Evolutionary conservation across 768 basidiomycete genomes (phyloP), one percentile per base, ranked within the genome.

Genomic region (Ephemerocybe angulata): DNA sequence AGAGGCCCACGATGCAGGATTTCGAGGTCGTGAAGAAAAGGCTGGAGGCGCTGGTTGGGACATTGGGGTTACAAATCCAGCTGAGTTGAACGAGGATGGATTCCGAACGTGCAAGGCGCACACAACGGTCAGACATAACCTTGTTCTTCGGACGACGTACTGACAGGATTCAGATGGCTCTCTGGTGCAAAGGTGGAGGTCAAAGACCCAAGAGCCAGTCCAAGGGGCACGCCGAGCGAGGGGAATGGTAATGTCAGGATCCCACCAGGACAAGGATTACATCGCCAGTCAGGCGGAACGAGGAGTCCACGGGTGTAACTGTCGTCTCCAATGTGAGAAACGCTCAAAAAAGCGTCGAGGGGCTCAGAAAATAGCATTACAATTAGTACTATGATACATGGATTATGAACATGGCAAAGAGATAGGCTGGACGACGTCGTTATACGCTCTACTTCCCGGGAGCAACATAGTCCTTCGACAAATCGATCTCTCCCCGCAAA

Each of bases 401-500:
- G 30, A 28, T 31, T 31, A 17, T 50, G 8, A 35, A 28, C 17
- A 28, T 50, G 11, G 10, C 10, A 10, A 43, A 43, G 19, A 21
- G 19, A 22, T 11, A 13, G 21, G 28, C 3, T 31, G 19, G 15
- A n/a, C 11, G 17, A 50, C 42, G 8, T 8, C 17, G 21, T 19
- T 10, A 43, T 10, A 49, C 13, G 19, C 19, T 40, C 33, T 44
- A 73, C 61, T 75, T 76, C 24, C 69, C 68, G 41, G 73, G 72
- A 43, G 69, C 68, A 40, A 69, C 70, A 67, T 83, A 91, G 63
- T 93, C 90, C 58, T 81, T 82, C 42, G 86, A 85, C 48, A 96
- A 70, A 70, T 96, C 93, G 74, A 97, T 88, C 63, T 88, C 85
- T 19, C 85, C 88, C 65, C 83, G 89, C 67, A 94, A 71, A 75